These are phyloP conservation scores for Gracilaria domingensis DNA, from an alignment of 23 red algal species.

Conservation along the genomic window DNA sequence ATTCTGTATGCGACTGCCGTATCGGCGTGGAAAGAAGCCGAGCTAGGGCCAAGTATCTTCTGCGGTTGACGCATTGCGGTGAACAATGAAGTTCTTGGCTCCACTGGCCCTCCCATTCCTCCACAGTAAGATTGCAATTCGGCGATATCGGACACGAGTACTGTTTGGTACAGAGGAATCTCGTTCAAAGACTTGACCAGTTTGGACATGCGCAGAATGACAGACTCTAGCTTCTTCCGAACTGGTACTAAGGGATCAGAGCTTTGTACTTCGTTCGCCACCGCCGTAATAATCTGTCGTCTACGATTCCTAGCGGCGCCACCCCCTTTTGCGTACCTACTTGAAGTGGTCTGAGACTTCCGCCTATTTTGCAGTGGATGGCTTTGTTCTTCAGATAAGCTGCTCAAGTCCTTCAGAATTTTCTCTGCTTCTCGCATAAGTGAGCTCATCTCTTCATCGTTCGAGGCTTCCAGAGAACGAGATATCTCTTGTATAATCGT, in stretches of 20 bases:
- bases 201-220: slow-evolving; percentile 11
- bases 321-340: slow-evolving; percentile 3
- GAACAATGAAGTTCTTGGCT: slow-evolving; percentile 51
- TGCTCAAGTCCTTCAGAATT: background rate
- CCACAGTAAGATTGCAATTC: slow-evolving; percentile 36
- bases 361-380: background rate
- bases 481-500: background rate
- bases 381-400: background rate
- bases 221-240: slow-evolving; percentile 5
- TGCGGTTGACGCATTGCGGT: slow-evolving; percentile 50
- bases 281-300: background rate
- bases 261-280: slow-evolving; percentile 17
- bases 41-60: background rate
- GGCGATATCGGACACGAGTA: slow-evolving; percentile 29
- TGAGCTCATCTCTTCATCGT: background rate
- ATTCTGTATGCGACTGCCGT: slow-evolving; percentile 39
- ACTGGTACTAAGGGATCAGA: slow-evolving; percentile 23
- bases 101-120: slow-evolving; percentile 46
- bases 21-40: slow-evolving; percentile 7
- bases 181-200: slow-evolving; percentile 9
- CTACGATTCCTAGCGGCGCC: slow-evolving; percentile 16
- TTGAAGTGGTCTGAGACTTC: background rate
- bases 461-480: background rate
- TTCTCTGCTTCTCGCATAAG: background rate
- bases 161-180: slow-evolving; percentile 19